Base-by-base conservation (phyloP, 768 basidiomycete genomes). In the Amyloporia xantha region DNA sequence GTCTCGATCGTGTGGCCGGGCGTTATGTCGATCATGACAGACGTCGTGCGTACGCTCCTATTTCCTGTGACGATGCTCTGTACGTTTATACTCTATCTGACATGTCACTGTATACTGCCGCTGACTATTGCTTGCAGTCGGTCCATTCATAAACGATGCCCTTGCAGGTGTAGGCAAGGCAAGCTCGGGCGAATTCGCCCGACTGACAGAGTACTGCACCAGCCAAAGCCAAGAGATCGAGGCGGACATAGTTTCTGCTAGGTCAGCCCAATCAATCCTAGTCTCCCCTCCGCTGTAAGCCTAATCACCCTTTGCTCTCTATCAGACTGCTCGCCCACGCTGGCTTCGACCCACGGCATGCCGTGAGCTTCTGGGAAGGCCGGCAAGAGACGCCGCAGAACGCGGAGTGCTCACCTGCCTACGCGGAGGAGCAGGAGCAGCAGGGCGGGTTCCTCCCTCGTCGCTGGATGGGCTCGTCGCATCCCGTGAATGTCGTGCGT, bases 61-160 rank as follows among this genome's bases (percentile, higher is more conserved):
- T 97, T 93, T 66, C 93, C 93, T 0, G 59, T 93, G 42, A 96
- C 91, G 3, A 91, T 89, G 85, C 59, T 93, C 7, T 82, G 62
- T 63, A 52, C 48, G 62, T 56, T 2, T 17, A 39, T n/a, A 39
- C 9, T 39, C 19, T 9, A 35, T 35, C 10, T 10, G 9, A 17
- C 38, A 33, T 4, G 65, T 68, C 27, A 47, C 67, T 28, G 52
- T 66, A 46, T 64, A 23, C 15, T 45, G 66, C 0, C 35, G 63
- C 52, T 57, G 23, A 33, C 27, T 64, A 38, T 33, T 24, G 17
- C 27, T 5, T 39, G 17, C 55, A 63, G 62, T 97, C 48, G 94
- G 95, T 0, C 95, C 95, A 1, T 96, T 97, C 63, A 81, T 97
- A 50, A 94, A 95, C 60, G 95, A 99, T 58, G 93, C 91, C 2